A percentile compares a stretch with the other conserved stretches of the same genome.
These are phyloP conservation scores for Pyricularia pennisetigena DNA, from an alignment of 2,329 filamentous ascomycete genomes.

Conservation along the genomic window DNA sequence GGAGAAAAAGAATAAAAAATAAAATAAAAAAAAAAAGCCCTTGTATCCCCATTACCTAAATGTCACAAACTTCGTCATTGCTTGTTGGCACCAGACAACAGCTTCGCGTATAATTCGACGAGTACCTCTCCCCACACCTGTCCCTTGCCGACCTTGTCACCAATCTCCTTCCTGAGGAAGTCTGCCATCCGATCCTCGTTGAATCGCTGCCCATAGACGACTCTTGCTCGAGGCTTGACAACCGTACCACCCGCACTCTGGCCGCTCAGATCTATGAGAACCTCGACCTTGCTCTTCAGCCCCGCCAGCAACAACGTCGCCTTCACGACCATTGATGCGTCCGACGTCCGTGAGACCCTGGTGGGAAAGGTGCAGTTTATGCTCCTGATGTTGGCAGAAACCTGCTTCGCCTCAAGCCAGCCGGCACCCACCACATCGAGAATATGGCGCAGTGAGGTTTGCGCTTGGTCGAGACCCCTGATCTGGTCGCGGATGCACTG, in stretches of 20 bases:
- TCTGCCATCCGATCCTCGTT: conserved; percentile 67
- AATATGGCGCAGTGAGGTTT: conserved; percentile 46
- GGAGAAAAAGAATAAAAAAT: background rate
- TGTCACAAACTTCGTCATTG: background rate
- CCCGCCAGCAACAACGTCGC: conserved; percentile 52
- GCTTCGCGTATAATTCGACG: conserved; percentile 42
- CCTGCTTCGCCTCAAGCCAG: conserved; percentile 55
- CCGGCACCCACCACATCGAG: conserved; percentile 47
- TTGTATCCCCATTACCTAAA: background rate
- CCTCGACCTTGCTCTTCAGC: conserved; percentile 59
- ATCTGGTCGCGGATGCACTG: conserved; percentile 61
- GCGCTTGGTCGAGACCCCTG: conserved; percentile 48
- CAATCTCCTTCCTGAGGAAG: conserved; percentile 50
- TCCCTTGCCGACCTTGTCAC: conserved; percentile 23
- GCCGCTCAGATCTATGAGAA: conserved; percentile 43
- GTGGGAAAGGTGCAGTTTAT: conserved; percentile 58
- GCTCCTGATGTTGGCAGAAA: conserved; percentile 50
- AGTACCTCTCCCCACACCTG: conserved; percentile 44
- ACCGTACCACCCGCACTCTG: conserved; percentile 40
- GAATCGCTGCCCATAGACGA: conserved; percentile 72
- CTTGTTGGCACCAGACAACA: conserved; percentile 47
- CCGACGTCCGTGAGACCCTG: conserved; percentile 50
- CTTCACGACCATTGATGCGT: conserved; percentile 53
- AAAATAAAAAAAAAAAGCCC: background rate
- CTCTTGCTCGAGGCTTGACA: conserved; percentile 43